These are phyloP conservation scores for Allomyces macrogynus DNA, from an alignment of 192 early-diverging fungal species.

Conservation along the genomic window DNA sequence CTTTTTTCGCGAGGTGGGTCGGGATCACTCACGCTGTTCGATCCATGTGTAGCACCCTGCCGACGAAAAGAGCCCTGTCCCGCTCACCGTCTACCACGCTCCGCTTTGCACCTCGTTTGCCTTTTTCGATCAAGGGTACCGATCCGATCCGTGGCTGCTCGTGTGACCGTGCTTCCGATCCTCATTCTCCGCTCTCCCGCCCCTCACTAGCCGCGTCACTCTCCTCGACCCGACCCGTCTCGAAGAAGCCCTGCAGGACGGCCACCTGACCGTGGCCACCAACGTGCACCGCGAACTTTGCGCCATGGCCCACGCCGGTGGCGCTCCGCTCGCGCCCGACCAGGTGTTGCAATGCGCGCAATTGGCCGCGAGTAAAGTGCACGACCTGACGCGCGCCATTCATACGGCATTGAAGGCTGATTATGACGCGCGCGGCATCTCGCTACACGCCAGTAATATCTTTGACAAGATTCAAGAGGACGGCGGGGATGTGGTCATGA, in stretches of 20 bases:
- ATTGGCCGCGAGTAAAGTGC: conserved; percentile 51
- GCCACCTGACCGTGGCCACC: conserved; percentile 69
- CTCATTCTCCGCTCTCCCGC: too few relatives aligned
- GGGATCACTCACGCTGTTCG: conserved; percentile 1
- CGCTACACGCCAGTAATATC: not conserved
- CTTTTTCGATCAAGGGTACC: conserved; percentile 72
- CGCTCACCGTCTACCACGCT: conserved; percentile 84
- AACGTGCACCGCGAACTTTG: conserved; percentile 88
- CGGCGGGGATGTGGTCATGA: not conserved
- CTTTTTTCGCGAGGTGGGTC: too few relatives aligned
- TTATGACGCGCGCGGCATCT: conserved; percentile 2
- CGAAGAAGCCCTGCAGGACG: conserved; percentile 70
- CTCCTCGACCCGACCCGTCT: conserved; percentile 58
- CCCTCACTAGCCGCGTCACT: too few relatives aligned
- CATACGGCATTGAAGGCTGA: conserved; percentile 42
- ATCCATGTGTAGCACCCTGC: conserved; percentile 43
- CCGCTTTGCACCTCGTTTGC: conserved; percentile 85
- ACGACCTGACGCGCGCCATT: conserved; percentile 60
- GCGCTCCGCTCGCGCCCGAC: conserved; percentile 46
- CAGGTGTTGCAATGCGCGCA: conserved; percentile 63
- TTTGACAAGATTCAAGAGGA: not conserved
- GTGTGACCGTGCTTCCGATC: too few relatives aligned
- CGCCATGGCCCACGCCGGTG: conserved; percentile 77
- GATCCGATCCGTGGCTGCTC: too few relatives aligned
- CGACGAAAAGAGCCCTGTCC: conserved; percentile 77